Evolutionary conservation across 805 yeast genomes (phyloP), one percentile per base, ranked within the genome.

Genomic region (Brettanomyces anomalus): DNA sequence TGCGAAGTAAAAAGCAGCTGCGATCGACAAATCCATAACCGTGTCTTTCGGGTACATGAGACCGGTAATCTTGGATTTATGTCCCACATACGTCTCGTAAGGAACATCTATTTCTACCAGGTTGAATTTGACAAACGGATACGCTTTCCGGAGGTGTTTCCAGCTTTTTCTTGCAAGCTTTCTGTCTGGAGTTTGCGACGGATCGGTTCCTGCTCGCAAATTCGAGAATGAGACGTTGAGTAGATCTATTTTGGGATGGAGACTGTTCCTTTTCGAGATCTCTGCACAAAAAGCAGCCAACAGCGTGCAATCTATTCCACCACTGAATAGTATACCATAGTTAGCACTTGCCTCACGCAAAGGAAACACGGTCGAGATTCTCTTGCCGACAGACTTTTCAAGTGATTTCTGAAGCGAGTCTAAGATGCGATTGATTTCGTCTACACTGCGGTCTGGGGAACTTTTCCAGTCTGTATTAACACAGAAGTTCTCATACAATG

Each of bases 1-100:
- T 0, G 97, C 97, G 65, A 88, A 93, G 57, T 81, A 88, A 55
- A 93, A 93, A 0, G 99, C 98, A 47, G 90, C 77, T 1, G 97
- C 97, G 41, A 93, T 93, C 1, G 96, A 85, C 18, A 88, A 63
- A 60, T 93, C 99, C 97, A 93, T 93, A 49, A 88, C 97, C 0
- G 96, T 88, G 36, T 75, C 71, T 46, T 79, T 77, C 0, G 99
- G 98, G 54, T 70, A 79, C 72, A 93, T 93, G 36, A 90, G 64
- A 20, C 71, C 65, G 36, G 68, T 61, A 0, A 90, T 95, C 3
- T 65, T 58, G 1, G 66, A 60, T 41, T 71, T 72, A 32, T 73
- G 73, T 3, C 54, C 36, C 8, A 74, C 52, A 63, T 87, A 86
- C 39, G 77, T 81, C 5, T 73, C 75, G 53, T 82, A 89, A 1